Evolutionary conservation across 1,139 yeast genomes (phyloP), one percentile per base, ranked within the genome.

Genomic region (Sugiyamaella castrensis): DNA sequence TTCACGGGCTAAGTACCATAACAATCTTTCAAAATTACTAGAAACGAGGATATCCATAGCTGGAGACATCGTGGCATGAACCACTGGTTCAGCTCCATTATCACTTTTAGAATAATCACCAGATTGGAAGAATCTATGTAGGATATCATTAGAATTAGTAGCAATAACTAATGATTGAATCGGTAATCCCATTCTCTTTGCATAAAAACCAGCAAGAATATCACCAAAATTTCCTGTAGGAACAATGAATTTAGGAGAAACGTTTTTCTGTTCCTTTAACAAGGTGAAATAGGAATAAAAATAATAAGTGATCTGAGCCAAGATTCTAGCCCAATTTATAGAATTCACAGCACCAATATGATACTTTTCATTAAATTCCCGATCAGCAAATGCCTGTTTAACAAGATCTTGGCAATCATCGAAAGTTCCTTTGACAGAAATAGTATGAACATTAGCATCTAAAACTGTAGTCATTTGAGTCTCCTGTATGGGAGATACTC

Each of bases 221-320:
- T 92, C 98, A 65, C 98, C 98, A 69, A 92, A 92, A 76, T 92
- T 92, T 64, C 98, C 98, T 50, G 95, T 85, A 61, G 98, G 98
- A 42, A 92, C 98, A 43, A 92, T 95, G 65, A 80, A 92, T 24
- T 37, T 32, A 8, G 42, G 43, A 31, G 26, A 84, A 51, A 87
- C 80, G 47, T 55, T 54, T 6, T 63, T 60, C 52, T 71, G 45
- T 36, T 56, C 32, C 38, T 65, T 58, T 45, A 72, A 71, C 53
- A 89, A 76, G 65, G 82, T 82, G 78, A 92, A 91, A 74, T 82
- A 94, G 3, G 98, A 81, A 70, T 86, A 82, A 76, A 88, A 91
- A 74, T 92, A 92, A 72, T 92, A 92, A 11, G 98, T 91, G 71
- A 89, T 92, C 72, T 92, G 98, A 37, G 98, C 97, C 61, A 92